Evolutionary conservation across 1,284 basidiomycete species (phyloP), one percentile per base, ranked within the genome.

Genomic region (Schizopora paradoxa): DNA sequence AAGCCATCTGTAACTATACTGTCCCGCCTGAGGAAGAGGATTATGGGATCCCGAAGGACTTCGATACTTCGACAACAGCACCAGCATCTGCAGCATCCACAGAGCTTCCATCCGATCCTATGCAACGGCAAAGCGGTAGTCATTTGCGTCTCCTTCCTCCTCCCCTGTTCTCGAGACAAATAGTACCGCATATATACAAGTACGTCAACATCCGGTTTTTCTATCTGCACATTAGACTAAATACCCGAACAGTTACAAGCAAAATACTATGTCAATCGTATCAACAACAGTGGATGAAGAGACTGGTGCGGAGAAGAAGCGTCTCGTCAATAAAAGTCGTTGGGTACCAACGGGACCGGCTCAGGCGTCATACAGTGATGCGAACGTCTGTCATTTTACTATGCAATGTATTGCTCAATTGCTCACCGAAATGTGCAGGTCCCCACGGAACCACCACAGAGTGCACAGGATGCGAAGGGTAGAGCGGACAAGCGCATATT

Each of bases 161-260:
- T 1, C 89, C 90, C 5, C 62, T 91, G 35, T 93, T 93, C 64
- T 86, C 85, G 56, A 74, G 89, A 23, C 83, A 89, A 53, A 70
- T 70, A 0, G 76, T 91, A 33, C 79, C 89, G 18, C 81, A 86
- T 52, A 76, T 76, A 41, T 93, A 91, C 68, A 84, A 82, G 89
- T 89, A 42, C 43, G 70, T 63, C 8, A 4, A 7, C 39, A 13
- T 41, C 26, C 26, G 26, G 23, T 38, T 43, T 34, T 21, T 29
- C 45, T 3, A 14, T 19, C 35, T 22, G 6, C 16, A 35, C 33
- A 5, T 22, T 10, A 23, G 16, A 27, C 40, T 26, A 29, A n/a
- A 32, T 26, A 21, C 22, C 18, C 19, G 2, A 41, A 5, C 51
- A 91, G 90, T 51, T 90, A 85, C 67, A 87, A 84, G 56, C 69